These are phyloP conservation scores for Neurospora cerealis DNA, from an alignment of 495 filamentous ascomycete genomes.

Conservation along the genomic window DNA sequence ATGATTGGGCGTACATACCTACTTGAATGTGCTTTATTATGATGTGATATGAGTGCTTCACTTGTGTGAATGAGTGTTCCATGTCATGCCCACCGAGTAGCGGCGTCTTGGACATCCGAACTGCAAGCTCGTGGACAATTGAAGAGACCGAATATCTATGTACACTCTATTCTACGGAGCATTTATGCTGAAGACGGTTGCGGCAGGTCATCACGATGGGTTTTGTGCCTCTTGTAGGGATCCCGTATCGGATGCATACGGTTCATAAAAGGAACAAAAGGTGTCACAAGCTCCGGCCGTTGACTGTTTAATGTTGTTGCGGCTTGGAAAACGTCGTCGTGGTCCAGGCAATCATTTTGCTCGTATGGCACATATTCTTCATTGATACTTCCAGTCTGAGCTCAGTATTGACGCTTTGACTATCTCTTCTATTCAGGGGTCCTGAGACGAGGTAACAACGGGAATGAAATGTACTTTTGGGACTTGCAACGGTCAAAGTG, in stretches of 20 bases:
- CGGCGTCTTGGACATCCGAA: not conserved
- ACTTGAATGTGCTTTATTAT: not conserved
- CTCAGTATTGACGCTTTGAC: not conserved
- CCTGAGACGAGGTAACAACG: not conserved
- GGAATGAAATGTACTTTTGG: not conserved
- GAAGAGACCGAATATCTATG: not conserved
- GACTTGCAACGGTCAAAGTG: not conserved
- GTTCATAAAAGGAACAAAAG: not conserved
- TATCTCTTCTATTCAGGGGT: not conserved
- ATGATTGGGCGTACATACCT: constrained; percentile 45
- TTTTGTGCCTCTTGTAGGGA: not conserved
- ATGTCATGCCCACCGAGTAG: not conserved
- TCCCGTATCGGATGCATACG: not conserved
- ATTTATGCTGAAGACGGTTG: not conserved
- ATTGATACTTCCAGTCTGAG: not conserved
- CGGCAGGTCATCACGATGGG: not conserved
- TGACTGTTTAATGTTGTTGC: not conserved
- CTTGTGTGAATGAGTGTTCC: not conserved
- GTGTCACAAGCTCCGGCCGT: not conserved
- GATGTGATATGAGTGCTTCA: not conserved
- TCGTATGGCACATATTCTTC: not conserved
- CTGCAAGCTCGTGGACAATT: not conserved
- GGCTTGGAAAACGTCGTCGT: not conserved
- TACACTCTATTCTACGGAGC: not conserved
- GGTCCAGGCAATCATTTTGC: not conserved